phyloP scores from a whole-genome alignment of 2,329 filamentous ascomycete genomes.

The Ophiocordyceps camponoti-rufipedis region DNA sequence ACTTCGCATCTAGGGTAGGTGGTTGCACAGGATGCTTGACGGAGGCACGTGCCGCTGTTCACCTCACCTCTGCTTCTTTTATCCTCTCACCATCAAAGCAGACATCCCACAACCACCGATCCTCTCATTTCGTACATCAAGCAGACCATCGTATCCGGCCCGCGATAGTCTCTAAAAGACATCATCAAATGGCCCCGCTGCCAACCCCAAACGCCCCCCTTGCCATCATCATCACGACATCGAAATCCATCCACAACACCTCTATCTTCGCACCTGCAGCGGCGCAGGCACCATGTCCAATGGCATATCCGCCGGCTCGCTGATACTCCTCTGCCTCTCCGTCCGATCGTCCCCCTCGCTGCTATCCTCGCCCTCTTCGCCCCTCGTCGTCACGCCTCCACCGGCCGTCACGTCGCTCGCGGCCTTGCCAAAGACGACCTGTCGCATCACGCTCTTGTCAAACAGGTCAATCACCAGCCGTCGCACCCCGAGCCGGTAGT shows the following conservation, averaged over 20 bases:
- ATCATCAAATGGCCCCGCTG: too few relatives aligned
- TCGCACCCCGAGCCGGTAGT: constrained; percentile 72
- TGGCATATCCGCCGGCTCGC: constrained; percentile 19
- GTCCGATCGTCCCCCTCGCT: constrained; percentile 34
- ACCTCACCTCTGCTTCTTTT: too few relatives aligned
- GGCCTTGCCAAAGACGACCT: constrained; percentile 55
- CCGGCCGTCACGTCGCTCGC: constrained; percentile 43
- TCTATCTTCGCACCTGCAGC: constrained; percentile 11
- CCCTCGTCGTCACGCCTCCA: constrained; percentile 19
- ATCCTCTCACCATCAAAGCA: too few relatives aligned
- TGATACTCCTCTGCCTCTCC: constrained; percentile 38
- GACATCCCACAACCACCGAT: too few relatives aligned
- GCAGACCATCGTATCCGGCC: too few relatives aligned
- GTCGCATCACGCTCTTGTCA: constrained; percentile 71
- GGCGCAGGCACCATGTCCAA: constrained; percentile 16
- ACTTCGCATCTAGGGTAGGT: too few relatives aligned
- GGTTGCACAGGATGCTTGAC: too few relatives aligned
- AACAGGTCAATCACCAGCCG: constrained; percentile 89
- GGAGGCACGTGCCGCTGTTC: too few relatives aligned
- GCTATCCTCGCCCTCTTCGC: constrained; percentile 39
- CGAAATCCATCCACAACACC: background rate
- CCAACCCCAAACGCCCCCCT: too few relatives aligned
- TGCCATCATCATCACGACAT: too few relatives aligned
- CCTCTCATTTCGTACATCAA: too few relatives aligned
- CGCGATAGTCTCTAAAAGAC: too few relatives aligned